Evolutionary conservation across 2,329 filamentous ascomycete genomes (phyloP), one percentile per base, ranked within the genome.

Genomic region (Botrytis fabae): DNA sequence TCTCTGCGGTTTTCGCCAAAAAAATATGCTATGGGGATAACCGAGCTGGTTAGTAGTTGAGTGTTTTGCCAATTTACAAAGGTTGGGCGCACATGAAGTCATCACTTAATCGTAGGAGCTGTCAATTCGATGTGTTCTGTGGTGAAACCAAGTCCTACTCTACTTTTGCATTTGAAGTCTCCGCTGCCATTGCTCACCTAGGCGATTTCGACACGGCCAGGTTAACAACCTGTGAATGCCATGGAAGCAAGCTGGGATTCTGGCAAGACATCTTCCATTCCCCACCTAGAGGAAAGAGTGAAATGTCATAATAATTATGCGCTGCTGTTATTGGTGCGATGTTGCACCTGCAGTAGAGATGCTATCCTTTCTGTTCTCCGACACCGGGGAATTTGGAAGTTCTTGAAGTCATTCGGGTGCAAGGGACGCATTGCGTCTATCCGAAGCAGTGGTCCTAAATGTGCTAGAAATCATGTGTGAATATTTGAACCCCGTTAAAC

Each of bases 201-300:
- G 48, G 25, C 48, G 5, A n/a, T n/a, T n/a, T 54, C 12, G 25
- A 54, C 16, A 12, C n/a, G 25, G 14, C 14, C 1, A 54, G 5
- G 12, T n/a, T 54, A 3, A 5, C 5, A 4, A n/a, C 7, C 48
- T 16, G 25, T 7, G 0, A 54, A n/a, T 6, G 12, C 2, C 48
- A 6, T 54, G 2, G 25, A n/a, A 7, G 25, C 12, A 54, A 54
- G 48, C 14, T n/a, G 48, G 14, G 48, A n/a, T 5, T n/a, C 2
- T 54, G 25, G 12, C 12, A n/a, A n/a, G 14, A 25, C 12, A 54
- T n/a, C 25, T 54, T n/a, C 16, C 25, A 16, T 16, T 54, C 12
- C 12, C n/a, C 16, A 5, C 48, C 12, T 0, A n/a, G 48, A 54
- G 25, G 25, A 7, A n/a, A 54, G 25, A 16, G 38, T 38, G 38